These are phyloP conservation scores for Paraconiothyrium brasiliense DNA, from an alignment of 2,329 filamentous ascomycete genomes.

Conservation along the genomic window DNA sequence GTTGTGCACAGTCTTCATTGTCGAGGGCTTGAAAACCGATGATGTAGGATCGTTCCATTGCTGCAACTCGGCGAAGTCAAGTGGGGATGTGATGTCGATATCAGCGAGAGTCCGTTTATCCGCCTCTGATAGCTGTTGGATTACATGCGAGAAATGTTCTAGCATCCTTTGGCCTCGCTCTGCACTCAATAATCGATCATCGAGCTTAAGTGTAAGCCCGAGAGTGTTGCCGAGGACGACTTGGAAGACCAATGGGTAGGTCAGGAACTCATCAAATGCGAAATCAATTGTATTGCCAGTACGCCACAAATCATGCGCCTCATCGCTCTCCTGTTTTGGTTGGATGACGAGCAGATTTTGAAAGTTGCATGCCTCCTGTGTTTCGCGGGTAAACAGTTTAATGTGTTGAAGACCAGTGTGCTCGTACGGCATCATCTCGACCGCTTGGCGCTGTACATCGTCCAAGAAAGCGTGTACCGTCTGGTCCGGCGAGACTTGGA, in stretches of 20 bases:
- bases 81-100: conserved; percentile 20
- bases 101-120: conserved; percentile 21
- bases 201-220: conserved; percentile 10
- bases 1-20: conserved; percentile 19
- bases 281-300: conserved; percentile 6
- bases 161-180: conserved; percentile 19
- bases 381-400: conserved; percentile 17
- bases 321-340: neutral
- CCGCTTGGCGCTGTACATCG: conserved; percentile 61
- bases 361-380: conserved; percentile 43
- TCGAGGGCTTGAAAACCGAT: neutral
- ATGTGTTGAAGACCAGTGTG: conserved; percentile 67
- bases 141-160: conserved; percentile 19
- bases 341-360: conserved; percentile 14
- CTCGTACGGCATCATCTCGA: conserved; percentile 62
- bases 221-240: conserved; percentile 17
- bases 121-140: conserved; percentile 20
- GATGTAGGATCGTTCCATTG: neutral
- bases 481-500: conserved; percentile 51
- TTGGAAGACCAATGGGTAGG: conserved; percentile 11
- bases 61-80: conserved; percentile 6
- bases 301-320: neutral
- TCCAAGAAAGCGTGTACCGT: conserved; percentile 54
- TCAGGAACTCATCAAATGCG: neutral
- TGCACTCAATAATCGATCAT: conserved; percentile 5